These are phyloP conservation scores for Fusarium sp. DNA, from an alignment of 2,329 filamentous ascomycete genomes.

Conservation along the genomic window DNA sequence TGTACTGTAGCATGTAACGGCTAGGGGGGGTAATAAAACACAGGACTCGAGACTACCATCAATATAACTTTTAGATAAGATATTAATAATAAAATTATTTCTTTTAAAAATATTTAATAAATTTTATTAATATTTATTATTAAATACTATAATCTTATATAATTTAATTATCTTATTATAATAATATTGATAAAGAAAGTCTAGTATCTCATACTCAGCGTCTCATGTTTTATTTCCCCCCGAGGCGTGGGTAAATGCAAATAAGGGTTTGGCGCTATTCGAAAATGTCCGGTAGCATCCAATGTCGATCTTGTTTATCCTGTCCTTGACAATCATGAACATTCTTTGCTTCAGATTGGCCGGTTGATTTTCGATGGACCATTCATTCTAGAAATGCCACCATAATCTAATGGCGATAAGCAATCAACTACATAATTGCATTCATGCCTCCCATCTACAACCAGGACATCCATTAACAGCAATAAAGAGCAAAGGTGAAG, in stretches of 20 bases:
- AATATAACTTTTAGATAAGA: too few species aligned
- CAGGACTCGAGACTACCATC: too few species aligned
- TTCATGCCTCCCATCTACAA: not conserved
- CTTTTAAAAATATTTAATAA: too few species aligned
- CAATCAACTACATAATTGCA: not conserved
- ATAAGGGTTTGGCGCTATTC: constrained; percentile 9
- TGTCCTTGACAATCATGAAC: not conserved
- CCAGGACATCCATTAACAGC: not conserved
- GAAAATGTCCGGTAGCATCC: not conserved
- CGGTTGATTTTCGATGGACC: not conserved
- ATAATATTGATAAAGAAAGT: too few species aligned
- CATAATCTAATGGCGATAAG: not conserved
- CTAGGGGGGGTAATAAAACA: too few species aligned
- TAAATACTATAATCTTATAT: too few species aligned
- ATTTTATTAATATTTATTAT: too few species aligned
- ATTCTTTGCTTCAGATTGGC: constrained; percentile 3
- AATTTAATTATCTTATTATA: too few species aligned
- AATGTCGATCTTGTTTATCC: constrained; percentile 20
- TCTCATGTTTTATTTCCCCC: too few species aligned
- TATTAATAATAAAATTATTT: too few species aligned
- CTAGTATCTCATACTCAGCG: too few species aligned
- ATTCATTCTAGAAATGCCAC: not conserved
- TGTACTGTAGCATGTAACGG: not conserved
- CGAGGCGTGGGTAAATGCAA: not conserved
- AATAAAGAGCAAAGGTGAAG: too few species aligned